These are phyloP conservation scores for Amesomyces nigricolor DNA, from an alignment of 2,329 filamentous ascomycete species.

Conservation along the genomic window DNA sequence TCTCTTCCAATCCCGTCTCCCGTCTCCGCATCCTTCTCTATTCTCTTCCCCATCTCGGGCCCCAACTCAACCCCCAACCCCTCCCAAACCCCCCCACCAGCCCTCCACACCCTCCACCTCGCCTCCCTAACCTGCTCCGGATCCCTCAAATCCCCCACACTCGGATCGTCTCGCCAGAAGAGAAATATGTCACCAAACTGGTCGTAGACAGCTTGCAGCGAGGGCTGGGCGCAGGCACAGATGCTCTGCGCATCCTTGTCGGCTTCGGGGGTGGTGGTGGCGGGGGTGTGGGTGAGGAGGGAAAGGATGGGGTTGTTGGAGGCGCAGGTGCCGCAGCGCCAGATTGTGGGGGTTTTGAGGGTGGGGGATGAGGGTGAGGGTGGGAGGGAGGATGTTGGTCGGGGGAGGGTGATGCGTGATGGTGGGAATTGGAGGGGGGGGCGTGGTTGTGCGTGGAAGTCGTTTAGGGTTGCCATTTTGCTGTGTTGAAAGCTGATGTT, in stretches of 20 bases:
- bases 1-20: not conserved
- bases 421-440: too few relatives aligned
- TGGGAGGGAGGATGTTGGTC: not conserved
- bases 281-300: not conserved
- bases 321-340: conserved; percentile 26
- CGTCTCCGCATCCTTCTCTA: too few relatives aligned
- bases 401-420: not conserved
- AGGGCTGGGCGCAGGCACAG: conserved; percentile 21
- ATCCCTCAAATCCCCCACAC: conserved; percentile 23
- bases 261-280: not conserved
- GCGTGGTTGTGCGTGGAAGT: too few relatives aligned
- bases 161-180: conserved; percentile 26
- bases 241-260: not conserved
- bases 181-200: conserved; percentile 27
- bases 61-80: not conserved
- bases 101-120: conserved; percentile 22
- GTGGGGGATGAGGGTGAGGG: conserved; percentile 1
- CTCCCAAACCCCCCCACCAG: conserved; percentile 16
- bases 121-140: conserved; percentile 23
- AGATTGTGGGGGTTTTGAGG: conserved; percentile 24
- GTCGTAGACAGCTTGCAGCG: conserved; percentile 27
- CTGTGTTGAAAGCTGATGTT: too few relatives aligned
- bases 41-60: too few relatives aligned
- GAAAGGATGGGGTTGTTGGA: conserved; percentile 16
- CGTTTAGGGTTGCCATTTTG: too few relatives aligned